phyloP scores from a whole-genome alignment of 768 basidiomycete genomes.

The Crassisporium funariophilum region DNA sequence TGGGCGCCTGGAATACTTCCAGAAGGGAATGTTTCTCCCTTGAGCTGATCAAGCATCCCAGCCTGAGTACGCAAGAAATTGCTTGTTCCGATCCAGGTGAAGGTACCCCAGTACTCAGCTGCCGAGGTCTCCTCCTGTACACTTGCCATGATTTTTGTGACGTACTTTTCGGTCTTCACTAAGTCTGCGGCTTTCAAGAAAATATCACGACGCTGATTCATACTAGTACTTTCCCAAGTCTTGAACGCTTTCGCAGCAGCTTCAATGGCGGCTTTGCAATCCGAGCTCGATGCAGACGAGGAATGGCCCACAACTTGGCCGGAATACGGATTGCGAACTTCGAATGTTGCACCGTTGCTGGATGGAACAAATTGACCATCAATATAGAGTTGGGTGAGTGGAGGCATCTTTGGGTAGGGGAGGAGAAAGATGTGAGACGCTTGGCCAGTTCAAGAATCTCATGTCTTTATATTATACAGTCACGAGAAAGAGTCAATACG shows the following conservation, averaged over 20 bases:
- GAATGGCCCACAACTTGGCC: conserved; percentile 43
- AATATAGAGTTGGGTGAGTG: conserved; percentile 42
- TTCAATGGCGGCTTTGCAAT: conserved; percentile 46
- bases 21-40: conserved; percentile 47
- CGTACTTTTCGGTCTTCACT: conserved; percentile 43
- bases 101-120: conserved; percentile 24
- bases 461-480: too few species aligned
- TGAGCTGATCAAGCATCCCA: conserved; percentile 36
- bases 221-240: conserved; percentile 45
- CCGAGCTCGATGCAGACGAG: conserved; percentile 47
- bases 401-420: conserved; percentile 18
- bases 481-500: too few species aligned
- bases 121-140: conserved; percentile 44
- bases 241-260: conserved; percentile 48
- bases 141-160: conserved; percentile 32
- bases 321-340: conserved; percentile 46
- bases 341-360: conserved; percentile 40
- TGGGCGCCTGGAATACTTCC: conserved; percentile 41
- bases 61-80: conserved; percentile 34
- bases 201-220: conserved; percentile 41
- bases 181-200: conserved; percentile 52
- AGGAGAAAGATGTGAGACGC: neutral
- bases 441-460: too few species aligned
- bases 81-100: conserved; percentile 27
- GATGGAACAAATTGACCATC: conserved; percentile 39